Evolutionary conservation across 305 asterid genomes (phyloP).

Genomic region (Solanum hybrid): DNA sequence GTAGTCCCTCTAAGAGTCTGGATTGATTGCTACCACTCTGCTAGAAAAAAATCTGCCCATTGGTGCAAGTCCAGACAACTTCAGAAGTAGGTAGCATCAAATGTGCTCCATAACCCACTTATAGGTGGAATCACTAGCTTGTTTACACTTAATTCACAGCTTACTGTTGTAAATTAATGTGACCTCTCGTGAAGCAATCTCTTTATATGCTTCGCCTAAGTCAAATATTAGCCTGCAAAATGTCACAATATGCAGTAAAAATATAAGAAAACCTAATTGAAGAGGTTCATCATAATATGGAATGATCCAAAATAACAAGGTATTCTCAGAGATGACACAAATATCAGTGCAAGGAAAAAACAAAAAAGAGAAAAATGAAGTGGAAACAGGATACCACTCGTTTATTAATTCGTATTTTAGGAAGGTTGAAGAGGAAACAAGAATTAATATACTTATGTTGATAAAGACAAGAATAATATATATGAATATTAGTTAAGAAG

Average conservation of each 20-base stretch:
- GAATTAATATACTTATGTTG: background rate
- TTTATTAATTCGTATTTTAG: background rate
- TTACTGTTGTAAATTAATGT: background rate
- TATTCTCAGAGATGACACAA: background rate
- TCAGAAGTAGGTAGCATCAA: conserved; percentile 1
- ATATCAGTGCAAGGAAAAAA: background rate
- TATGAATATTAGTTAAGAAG: background rate
- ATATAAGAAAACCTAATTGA: background rate
- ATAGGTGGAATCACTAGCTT: background rate
- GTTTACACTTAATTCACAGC: background rate
- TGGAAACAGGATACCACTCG: background rate
- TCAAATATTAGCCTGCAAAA: conserved; percentile 4
- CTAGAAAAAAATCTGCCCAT: background rate
- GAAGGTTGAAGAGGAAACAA: background rate
- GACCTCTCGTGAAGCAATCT: background rate
- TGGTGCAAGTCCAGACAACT: background rate
- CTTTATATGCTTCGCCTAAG: background rate
- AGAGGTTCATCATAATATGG: background rate
- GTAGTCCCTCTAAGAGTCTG: background rate
- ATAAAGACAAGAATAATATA: background rate
- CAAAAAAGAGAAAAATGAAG: background rate
- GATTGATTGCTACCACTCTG: background rate
- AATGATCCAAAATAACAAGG: background rate
- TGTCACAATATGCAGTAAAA: background rate
- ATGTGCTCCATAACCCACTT: background rate